Evolutionary conservation across 495 filamentous ascomycete species (phyloP).

Genomic region (Xylaria grammica): DNA sequence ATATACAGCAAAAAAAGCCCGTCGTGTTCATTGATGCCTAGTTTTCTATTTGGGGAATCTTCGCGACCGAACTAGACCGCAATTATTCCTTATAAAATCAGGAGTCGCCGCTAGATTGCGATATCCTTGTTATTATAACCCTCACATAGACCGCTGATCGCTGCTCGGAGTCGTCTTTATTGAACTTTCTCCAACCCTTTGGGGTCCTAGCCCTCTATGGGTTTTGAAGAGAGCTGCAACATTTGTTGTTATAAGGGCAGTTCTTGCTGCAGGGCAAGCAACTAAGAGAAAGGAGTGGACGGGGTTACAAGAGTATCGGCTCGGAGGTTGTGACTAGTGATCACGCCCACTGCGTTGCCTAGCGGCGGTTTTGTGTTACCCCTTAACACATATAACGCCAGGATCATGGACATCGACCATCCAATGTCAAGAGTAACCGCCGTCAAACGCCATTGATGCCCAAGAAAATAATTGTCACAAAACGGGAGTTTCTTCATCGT

Average conservation of each 20-base stretch:
- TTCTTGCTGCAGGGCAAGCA: conserved; percentile 29
- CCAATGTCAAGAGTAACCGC: conserved; percentile 50
- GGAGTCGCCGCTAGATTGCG: conserved; percentile 17
- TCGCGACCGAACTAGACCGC: conserved; percentile 29
- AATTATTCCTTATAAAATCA: conserved; percentile 23
- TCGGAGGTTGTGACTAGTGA: conserved; percentile 34
- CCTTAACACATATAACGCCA: conserved; percentile 45
- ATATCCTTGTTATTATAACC: conserved; percentile 21
- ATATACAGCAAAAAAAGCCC: conserved; percentile 41
- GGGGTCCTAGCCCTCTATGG: conserved; percentile 32
- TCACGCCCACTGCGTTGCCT: conserved; percentile 34
- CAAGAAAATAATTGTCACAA: conserved; percentile 43
- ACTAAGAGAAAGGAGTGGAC: conserved; percentile 52
- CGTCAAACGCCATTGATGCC: conserved; percentile 60
- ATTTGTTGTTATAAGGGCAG: conserved; percentile 27
- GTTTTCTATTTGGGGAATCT: conserved; percentile 31
- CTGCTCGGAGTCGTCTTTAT: conserved; percentile 17
- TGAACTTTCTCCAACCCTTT: conserved; percentile 13
- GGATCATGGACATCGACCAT: conserved; percentile 47
- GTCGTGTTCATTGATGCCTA: conserved; percentile 33
- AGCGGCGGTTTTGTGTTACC: conserved; percentile 40
- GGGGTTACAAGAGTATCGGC: conserved; percentile 38
- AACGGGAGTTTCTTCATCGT: conserved; percentile 56
- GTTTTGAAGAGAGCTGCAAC: conserved; percentile 32
- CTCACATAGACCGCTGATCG: conserved; percentile 23